Conservation (phyloP, 106 monocot species). For the Dioscorea zingiberensis region DNA sequence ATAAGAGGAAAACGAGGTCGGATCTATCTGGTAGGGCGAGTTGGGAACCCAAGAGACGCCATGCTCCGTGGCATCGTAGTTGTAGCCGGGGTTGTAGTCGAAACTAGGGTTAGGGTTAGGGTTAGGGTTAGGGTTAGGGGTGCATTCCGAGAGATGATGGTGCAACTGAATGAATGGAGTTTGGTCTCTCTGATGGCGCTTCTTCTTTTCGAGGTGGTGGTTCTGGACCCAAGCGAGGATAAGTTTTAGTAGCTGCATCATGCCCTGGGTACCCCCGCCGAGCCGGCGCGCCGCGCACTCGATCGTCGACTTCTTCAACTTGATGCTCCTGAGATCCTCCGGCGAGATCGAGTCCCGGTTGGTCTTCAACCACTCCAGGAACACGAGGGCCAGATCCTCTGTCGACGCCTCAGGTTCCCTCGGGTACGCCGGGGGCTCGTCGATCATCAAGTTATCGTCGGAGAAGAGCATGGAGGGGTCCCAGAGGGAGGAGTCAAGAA, state of each 20-base stretch:
- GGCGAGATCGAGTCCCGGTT: conserved; percentile 79
- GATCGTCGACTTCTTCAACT: conserved; percentile 66
- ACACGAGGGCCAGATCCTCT: conserved; percentile 56
- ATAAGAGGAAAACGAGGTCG: background rate
- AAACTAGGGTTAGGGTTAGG: conserved; percentile 23
- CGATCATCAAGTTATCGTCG: conserved; percentile 9
- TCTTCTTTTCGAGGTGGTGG: conserved; percentile 65
- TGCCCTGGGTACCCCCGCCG: conserved; percentile 61
- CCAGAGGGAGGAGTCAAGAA: conserved; percentile 25
- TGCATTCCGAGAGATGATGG: too few species aligned
- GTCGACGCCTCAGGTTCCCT: background rate
- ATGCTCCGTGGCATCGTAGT: background rate
- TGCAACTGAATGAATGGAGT: too few species aligned
- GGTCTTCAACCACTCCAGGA: conserved; percentile 81
- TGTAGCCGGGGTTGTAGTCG: background rate
- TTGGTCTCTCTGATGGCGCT: background rate
- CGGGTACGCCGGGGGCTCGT: background rate
- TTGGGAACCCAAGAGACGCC: conserved; percentile 6
- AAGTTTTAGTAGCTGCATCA: conserved; percentile 73
- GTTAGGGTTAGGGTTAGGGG: conserved; percentile 25
- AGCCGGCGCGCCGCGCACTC: conserved; percentile 61
- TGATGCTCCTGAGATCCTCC: conserved; percentile 72
- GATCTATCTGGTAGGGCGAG: background rate
- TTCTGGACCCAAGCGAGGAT: conserved; percentile 91
- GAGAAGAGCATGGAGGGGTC: conserved; percentile 40